Evolutionary conservation across 2,329 filamentous ascomycete species (phyloP), one percentile per base, ranked within the genome.

Genomic region (Talaromyces sp.): DNA sequence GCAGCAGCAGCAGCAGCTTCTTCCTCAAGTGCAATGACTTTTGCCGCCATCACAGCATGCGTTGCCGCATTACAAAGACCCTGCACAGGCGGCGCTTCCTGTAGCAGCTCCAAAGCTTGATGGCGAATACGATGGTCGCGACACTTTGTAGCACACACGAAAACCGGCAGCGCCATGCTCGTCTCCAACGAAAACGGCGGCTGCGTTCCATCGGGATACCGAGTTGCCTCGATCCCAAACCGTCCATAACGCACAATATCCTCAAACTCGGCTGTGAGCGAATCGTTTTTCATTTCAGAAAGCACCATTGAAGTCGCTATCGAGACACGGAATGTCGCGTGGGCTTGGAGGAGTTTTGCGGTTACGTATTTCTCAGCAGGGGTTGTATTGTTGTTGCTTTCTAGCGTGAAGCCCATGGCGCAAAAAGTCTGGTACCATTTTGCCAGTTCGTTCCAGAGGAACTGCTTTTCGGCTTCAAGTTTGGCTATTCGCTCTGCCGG

Each of bases 101-200:
- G 64, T 0, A 75, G 63, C 16, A 75, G 61, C 14, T 63, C 61
- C 1, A 76, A 36, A 18, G 74, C 72, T 2, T 60, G 50, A 1
- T 73, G 71, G 40, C 74, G 70, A 12, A 68, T 66, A 3, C 12
- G 50, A 1, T 72, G 72, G 14, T 75, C 68, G 9, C 73, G 72
- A 50, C 73, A 76, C 50, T 69, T 66, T 1, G 73, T 63, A 31
- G 67, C 67, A 0, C 69, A 71, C 23, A 75, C 71, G 65, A 67
- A 76, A 3, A 75, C 65, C 4, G 71, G 70, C 10, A 70, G 51
- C 1, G 65, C 70, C 23, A 74, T 59, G 23, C 65, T 67, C 5
- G 72, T 57, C 30, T 75, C 73, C 52, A 74, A 73, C 5, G 73
- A 73, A 33, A 72, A 74, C 5, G 69, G 70, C 6, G 69, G 65